These are phyloP conservation scores for Ilex aquifolium DNA, from an alignment of 257 asterid genomes.

Conservation along the genomic window DNA sequence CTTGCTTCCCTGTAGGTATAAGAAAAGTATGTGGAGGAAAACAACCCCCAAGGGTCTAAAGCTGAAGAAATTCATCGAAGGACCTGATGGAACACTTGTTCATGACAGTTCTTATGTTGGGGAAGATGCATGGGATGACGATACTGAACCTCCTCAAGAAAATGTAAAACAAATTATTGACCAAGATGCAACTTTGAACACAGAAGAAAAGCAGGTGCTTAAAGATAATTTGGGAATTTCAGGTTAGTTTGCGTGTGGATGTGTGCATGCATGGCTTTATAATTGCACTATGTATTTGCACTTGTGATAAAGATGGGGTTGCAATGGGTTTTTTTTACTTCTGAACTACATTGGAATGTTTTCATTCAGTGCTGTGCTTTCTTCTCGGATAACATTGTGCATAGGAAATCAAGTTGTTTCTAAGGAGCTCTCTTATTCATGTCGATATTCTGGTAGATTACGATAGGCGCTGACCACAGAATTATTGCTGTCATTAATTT, in stretches of 20 bases:
- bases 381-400: too few species aligned
- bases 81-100: conserved; percentile 74
- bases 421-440: too few species aligned
- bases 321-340: too few species aligned
- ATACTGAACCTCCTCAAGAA: conserved; percentile 42
- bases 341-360: too few species aligned
- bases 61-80: conserved; percentile 80
- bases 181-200: conserved; percentile 37
- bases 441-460: too few species aligned
- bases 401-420: too few species aligned
- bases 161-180: conserved; percentile 50
- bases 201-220: conserved; percentile 49
- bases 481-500: too few species aligned
- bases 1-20: conserved; percentile 41
- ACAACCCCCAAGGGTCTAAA: conserved; percentile 84
- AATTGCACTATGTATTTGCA: not conserved
- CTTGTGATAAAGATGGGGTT: not conserved
- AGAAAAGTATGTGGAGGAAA: conserved; percentile 93
- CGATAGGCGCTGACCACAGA: too few species aligned
- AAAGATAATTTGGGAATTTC: conserved; percentile 69
- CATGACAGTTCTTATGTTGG: conserved; percentile 87
- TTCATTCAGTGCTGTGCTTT: too few species aligned
- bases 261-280: not conserved
- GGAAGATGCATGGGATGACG: conserved; percentile 96
- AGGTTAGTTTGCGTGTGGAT: conserved; percentile 31